Conservation (phyloP, 2,329 filamentous ascomycete genomes). For the Phyllosticta capitalensis region DNA sequence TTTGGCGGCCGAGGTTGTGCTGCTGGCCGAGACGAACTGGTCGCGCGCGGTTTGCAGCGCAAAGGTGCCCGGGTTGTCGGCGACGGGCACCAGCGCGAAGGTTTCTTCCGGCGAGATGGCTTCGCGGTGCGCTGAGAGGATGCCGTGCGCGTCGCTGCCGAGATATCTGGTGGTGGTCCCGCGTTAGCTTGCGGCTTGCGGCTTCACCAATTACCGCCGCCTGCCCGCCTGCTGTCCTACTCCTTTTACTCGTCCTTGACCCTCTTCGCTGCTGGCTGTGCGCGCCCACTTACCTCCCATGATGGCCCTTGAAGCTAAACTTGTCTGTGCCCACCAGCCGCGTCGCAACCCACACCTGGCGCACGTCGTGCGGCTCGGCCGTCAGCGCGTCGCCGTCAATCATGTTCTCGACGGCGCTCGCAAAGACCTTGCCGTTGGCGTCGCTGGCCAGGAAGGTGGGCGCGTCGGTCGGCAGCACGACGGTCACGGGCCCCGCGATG, state of each 20-base stretch:
- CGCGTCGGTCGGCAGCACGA: constrained; percentile 68
- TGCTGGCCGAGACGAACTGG: constrained; percentile 55
- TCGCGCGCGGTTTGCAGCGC: constrained; percentile 64
- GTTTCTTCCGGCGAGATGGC: constrained; percentile 79
- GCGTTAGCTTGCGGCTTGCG: no score
- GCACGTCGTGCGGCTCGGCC: constrained; percentile 89
- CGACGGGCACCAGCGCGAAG: constrained; percentile 54
- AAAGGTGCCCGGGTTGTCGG: constrained; percentile 61
- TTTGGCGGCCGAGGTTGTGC: constrained; percentile 20
- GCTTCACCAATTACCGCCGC: no score
- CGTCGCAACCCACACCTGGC: constrained; percentile 91
- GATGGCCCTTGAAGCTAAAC: constrained; percentile 80
- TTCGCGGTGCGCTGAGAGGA: constrained; percentile 65
- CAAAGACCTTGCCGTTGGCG: constrained; percentile 75
- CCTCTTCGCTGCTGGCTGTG: no score
- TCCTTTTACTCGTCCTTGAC: no score
- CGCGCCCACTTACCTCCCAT: constrained; percentile 64
- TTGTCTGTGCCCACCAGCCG: constrained; percentile 71
- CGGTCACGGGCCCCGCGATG: constrained; percentile 69
- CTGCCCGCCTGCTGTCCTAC: constrained; percentile 10
- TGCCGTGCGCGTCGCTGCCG: constrained; percentile 73
- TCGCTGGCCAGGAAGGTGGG: constrained; percentile 76
- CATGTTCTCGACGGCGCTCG: constrained; percentile 74
- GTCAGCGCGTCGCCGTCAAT: constrained; percentile 73
- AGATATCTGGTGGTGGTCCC: no score